Evolutionary conservation across 768 basidiomycete species (phyloP).

Genomic region (Pholiota conissans): DNA sequence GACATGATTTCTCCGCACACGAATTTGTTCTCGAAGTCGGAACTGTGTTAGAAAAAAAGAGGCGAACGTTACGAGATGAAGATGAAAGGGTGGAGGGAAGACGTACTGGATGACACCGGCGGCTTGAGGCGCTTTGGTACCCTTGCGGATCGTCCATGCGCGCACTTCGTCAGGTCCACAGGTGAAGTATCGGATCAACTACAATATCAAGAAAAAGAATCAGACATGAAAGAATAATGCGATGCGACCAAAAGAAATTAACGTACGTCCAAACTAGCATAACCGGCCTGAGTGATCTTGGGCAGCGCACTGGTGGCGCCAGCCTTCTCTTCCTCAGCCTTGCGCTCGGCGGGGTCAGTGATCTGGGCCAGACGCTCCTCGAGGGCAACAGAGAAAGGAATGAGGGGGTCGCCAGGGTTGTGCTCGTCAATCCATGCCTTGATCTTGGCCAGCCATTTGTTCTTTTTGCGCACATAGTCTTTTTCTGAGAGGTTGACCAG

Average conservation of each 20-base stretch:
- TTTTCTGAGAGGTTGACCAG: conserved; percentile 95
- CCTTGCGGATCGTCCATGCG: conserved; percentile 95
- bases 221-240: neutral
- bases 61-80: neutral
- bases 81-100: neutral
- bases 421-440: conserved; percentile 97
- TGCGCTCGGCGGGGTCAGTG: conserved; percentile 67
- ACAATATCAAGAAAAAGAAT: conserved; percentile 1
- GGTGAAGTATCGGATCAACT: conserved; percentile 96
- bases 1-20: conserved; percentile 97
- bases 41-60: conserved; percentile 40
- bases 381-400: conserved; percentile 95
- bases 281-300: conserved; percentile 96
- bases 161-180: conserved; percentile 96
- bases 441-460: conserved; percentile 98
- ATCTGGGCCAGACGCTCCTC: conserved; percentile 78
- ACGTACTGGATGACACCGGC: conserved; percentile 97
- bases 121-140: conserved; percentile 94
- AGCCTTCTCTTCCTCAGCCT: conserved; percentile 72
- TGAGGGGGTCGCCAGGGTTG: conserved; percentile 93
- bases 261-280: conserved; percentile 77
- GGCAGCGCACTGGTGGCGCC: conserved; percentile 77
- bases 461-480: conserved; percentile 97
- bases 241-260: neutral
- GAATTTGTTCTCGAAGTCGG: conserved; percentile 98